Evolutionary conservation across 495 filamentous ascomycete species (phyloP).

Genomic region (Hyaloscypha hepaticicola): DNA sequence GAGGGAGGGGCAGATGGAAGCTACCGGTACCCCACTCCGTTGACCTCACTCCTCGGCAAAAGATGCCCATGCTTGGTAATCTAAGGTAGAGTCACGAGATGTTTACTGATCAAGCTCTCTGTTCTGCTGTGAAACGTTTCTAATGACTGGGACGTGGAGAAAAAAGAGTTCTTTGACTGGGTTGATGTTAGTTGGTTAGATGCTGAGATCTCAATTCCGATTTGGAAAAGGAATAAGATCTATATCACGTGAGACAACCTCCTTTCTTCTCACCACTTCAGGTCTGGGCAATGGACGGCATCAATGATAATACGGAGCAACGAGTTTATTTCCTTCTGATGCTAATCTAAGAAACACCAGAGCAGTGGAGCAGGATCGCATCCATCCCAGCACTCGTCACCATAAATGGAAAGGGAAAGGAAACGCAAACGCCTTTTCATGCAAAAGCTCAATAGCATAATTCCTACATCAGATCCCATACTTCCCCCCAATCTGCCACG

Average conservation of each 20-base stretch:
- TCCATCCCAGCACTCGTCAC: neutral
- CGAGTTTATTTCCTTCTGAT: neutral
- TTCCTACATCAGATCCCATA: neutral
- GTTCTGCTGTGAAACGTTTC: neutral
- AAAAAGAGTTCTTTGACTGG: too few species aligned
- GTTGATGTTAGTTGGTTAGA: too few species aligned
- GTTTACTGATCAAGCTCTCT: neutral
- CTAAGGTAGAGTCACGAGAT: neutral
- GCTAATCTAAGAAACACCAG: neutral
- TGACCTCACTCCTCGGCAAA: neutral
- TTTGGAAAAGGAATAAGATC: too few species aligned
- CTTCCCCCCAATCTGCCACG: neutral
- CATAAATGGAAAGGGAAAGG: neutral
- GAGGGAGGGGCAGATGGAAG: neutral
- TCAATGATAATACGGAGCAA: neutral
- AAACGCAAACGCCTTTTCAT: conserved; percentile 1
- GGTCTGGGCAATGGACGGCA: neutral
- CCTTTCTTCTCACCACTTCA: neutral
- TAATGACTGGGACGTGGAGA: too few species aligned
- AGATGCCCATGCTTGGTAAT: neutral
- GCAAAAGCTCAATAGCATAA: neutral
- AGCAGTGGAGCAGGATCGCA: neutral
- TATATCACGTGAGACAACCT: too few species aligned
- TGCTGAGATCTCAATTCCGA: too few species aligned
- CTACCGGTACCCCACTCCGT: neutral